Conservation (phyloP, 148 eudicot genomes). For the Amaranthus cruentus region DNA sequence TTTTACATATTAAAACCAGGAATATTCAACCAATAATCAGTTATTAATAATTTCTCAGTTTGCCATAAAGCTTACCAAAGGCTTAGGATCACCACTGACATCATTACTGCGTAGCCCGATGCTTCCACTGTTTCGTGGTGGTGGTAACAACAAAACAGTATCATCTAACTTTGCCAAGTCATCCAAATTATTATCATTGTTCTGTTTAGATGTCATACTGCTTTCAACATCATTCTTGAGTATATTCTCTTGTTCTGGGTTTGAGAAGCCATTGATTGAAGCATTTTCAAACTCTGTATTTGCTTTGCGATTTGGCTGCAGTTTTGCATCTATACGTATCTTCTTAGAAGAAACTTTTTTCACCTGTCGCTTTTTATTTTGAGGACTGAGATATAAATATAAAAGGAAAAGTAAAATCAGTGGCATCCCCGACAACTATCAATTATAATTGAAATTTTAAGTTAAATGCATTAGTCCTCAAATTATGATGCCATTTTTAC, state of each 20-base stretch:
- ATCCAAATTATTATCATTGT: conserved; percentile 20
- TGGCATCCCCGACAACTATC: not conserved
- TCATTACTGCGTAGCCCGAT: not conserved
- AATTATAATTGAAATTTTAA: not conserved
- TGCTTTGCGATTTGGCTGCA: conserved; percentile 37
- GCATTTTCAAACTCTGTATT: conserved; percentile 34
- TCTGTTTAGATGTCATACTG: conserved; percentile 23
- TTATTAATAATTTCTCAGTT: not conserved
- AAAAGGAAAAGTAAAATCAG: not conserved
- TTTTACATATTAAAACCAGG: not conserved
- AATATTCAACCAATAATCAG: not conserved
- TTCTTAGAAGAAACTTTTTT: conserved; percentile 48
- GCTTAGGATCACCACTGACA: conserved; percentile 3
- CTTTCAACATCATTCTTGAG: conserved; percentile 19
- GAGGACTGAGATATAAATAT: conserved; percentile 48
- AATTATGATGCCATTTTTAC: not conserved
- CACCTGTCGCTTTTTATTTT: conserved; percentile 44
- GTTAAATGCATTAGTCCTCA: not conserved
- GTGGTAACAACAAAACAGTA: conserved; percentile 2
- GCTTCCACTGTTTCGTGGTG: not conserved
- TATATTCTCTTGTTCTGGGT: conserved; percentile 19
- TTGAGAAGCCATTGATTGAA: conserved; percentile 26
- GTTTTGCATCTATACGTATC: conserved; percentile 36
- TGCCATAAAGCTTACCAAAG: conserved; percentile 15
- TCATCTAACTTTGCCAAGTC: conserved; percentile 18